phyloP scores from a whole-genome alignment of 2,329 filamentous ascomycete species.

The Waltergamsia citrina region DNA sequence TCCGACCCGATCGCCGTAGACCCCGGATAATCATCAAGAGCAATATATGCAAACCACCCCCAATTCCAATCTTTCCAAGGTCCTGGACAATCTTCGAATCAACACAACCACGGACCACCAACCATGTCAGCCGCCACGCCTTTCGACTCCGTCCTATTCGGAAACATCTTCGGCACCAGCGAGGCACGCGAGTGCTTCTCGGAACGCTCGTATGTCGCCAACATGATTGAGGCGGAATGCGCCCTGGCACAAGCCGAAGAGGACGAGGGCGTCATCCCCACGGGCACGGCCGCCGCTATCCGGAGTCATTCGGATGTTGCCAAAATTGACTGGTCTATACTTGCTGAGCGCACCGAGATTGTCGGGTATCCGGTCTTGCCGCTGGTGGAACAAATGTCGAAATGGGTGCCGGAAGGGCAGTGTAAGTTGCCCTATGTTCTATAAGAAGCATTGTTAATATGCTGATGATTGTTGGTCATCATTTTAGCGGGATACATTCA shows the following conservation, averaged over 20 bases:
- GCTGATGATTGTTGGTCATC: no score
- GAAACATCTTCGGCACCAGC: conserved; percentile 39
- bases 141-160: conserved; percentile 40
- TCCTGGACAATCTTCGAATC: background rate
- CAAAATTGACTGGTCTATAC: conserved; percentile 11
- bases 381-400: conserved; percentile 35
- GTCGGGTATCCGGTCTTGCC: conserved; percentile 45
- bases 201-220: conserved; percentile 36
- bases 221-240: conserved; percentile 39
- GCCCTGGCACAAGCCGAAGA: conserved; percentile 42
- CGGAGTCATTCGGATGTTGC: conserved; percentile 19
- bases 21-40: no score
- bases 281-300: conserved; percentile 20
- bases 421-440: conserved; percentile 9
- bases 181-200: conserved; percentile 40
- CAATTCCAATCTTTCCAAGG: background rate
- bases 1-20: no score
- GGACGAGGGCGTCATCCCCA: conserved; percentile 33
- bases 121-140: conserved; percentile 11
- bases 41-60: no score
- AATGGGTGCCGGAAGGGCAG: conserved; percentile 19
- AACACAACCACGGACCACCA: no score
- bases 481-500: conserved; percentile 37
- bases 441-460: no score
- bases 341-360: conserved; percentile 39